These are phyloP conservation scores for Colletotrichum caudatum DNA, from an alignment of 2,329 filamentous ascomycete species.

Conservation along the genomic window DNA sequence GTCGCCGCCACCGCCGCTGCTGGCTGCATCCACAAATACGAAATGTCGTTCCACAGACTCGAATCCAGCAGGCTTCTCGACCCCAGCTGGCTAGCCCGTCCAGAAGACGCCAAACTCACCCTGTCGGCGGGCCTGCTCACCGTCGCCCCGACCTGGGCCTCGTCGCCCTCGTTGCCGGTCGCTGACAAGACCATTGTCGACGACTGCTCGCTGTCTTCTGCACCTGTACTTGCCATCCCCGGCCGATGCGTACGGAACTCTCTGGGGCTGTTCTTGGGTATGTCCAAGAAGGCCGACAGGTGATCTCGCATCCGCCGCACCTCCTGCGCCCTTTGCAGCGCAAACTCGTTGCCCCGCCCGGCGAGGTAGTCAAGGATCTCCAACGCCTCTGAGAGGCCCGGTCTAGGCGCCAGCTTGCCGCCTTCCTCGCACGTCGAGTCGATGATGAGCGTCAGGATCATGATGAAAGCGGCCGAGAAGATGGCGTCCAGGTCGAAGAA, in stretches of 20 bases:
- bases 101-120: constrained; percentile 2
- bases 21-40: constrained; percentile 32
- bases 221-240: too few species aligned
- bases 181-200: not conserved
- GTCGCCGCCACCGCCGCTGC: not conserved
- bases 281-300: constrained; percentile 26
- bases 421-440: constrained; percentile 46
- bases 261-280: constrained; percentile 33
- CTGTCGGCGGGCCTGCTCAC: not conserved
- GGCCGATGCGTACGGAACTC: not conserved
- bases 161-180: not conserved
- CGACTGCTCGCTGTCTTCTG: not conserved
- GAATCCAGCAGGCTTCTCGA: constrained; percentile 34
- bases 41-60: constrained; percentile 37
- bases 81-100: constrained; percentile 18
- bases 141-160: not conserved
- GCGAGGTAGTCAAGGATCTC: constrained; percentile 48
- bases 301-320: constrained; percentile 32
- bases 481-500: constrained; percentile 41
- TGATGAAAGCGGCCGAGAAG: constrained; percentile 41
- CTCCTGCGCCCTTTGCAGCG: constrained; percentile 32
- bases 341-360: constrained; percentile 46
- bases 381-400: constrained; percentile 45
- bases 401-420: constrained; percentile 45
- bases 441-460: constrained; percentile 37